phyloP scores from a whole-genome alignment of 768 basidiomycete species.

The Harrya chromipes region DNA sequence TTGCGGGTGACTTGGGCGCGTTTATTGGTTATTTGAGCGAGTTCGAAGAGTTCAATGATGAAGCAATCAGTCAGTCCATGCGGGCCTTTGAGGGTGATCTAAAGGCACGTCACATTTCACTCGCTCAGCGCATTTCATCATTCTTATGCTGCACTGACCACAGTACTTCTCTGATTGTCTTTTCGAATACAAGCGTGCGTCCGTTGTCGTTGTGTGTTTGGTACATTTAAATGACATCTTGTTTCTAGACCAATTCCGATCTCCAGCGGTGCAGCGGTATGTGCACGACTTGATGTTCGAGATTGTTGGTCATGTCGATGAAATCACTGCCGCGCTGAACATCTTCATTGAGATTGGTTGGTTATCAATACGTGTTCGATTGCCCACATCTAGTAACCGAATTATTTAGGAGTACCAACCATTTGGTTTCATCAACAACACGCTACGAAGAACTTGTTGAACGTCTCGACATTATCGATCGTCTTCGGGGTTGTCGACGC shows the following conservation, averaged over 20 bases:
- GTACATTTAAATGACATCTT: not conserved
- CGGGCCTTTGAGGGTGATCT: conserved; percentile 46
- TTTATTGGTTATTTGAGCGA: conserved; percentile 50
- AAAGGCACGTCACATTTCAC: conserved; percentile 29
- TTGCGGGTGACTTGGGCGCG: conserved; percentile 45
- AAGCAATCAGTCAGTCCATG: conserved; percentile 47
- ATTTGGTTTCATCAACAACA: conserved; percentile 53
- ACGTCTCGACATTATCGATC: conserved; percentile 52
- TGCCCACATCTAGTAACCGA: not conserved
- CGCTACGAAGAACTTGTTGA: conserved; percentile 43
- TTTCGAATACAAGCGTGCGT: conserved; percentile 41
- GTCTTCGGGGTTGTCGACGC: conserved; percentile 53
- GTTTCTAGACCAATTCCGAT: conserved; percentile 44
- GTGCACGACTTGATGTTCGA: conserved; percentile 46
- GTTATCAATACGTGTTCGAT: conserved; percentile 9
- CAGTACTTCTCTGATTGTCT: conserved; percentile 53
- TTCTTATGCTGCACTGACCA: not conserved
- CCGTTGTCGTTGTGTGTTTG: not conserved
- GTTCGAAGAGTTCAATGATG: conserved; percentile 53
- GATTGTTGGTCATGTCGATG: conserved; percentile 50
- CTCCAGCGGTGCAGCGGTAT: conserved; percentile 50
- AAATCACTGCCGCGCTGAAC: conserved; percentile 42
- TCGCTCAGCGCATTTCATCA: not conserved
- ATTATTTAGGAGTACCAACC: conserved; percentile 43
- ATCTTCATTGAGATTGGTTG: conserved; percentile 52